Evolutionary conservation across 1,284 basidiomycete genomes (phyloP), one percentile per base, ranked within the genome.

Genomic region (Ustilago trichophora): DNA sequence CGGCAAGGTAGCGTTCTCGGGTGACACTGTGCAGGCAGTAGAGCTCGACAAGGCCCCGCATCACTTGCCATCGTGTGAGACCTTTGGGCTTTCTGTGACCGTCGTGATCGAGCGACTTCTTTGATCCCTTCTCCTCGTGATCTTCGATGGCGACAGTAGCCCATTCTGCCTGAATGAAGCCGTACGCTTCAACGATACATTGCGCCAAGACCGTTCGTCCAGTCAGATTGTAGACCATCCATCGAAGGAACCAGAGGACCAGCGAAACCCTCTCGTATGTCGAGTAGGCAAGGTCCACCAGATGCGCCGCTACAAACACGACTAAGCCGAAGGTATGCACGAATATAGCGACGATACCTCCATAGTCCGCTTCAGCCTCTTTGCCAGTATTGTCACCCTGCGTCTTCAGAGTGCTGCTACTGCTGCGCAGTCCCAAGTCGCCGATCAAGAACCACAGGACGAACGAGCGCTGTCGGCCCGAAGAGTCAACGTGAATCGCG

Each of bases 11-110:
- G 21, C 64, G 70, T 34, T 72, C 60, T 18, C 77, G 56, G 10
- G 78, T 80, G 7, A 80, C 78, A 18, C 60, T 58, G 31, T 80
- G 77, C 32, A 80, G 38, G 33, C 72, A 76, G 29, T 65, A 68
- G 13, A 80, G 64, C 60, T 80, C 78, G 10, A 78, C 22, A 6
- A 80, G 16, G 19, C 77, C 73, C 9, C 76, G 67, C 21, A 76
- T 9, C 18, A 80, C 74, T 46, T 80, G 76, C 50, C 72, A 73
- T 15, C 62, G 59, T 2, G 62, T 67, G 10, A 80, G 49, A 10
- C 78, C 77, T 12, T 60, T 65, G 4, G 70, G 73, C 31, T 63
- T 52, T 3, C 33, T 43, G n/a, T 50, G 29, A 3, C 56, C 50
- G 4, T 35, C 48, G 13, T 34, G 33, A 15, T 48, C 55, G 2